Percentiles rank a stretch among this genome's conserved stretches.
These are phyloP conservation scores for Citrullus mucosospermus DNA, from an alignment of 306 rosid genomes.

Conservation along the genomic window DNA sequence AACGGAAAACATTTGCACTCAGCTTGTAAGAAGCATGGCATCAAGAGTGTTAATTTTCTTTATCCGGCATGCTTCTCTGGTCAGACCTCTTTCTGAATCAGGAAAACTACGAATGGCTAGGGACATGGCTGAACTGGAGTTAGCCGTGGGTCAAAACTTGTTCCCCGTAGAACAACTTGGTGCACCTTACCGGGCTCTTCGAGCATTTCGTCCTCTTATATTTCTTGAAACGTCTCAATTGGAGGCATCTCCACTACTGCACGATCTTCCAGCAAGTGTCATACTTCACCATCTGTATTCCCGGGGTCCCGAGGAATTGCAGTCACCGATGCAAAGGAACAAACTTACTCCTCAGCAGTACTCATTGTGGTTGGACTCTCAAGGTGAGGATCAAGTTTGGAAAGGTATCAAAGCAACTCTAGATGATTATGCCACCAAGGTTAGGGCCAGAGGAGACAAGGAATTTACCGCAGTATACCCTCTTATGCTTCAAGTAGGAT, in stretches of 20 bases:
- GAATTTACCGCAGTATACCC: slow-evolving; percentile 93
- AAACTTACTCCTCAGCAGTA: slow-evolving; percentile 72
- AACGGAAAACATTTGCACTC: slow-evolving; percentile 75
- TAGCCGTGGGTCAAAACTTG: slow-evolving; percentile 87
- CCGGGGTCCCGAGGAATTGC: slow-evolving; percentile 81
- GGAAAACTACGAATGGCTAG: slow-evolving; percentile 98
- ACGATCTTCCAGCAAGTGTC: slow-evolving; percentile 81
- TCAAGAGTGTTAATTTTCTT: slow-evolving; percentile 85
- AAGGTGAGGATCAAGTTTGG: slow-evolving; percentile 96
- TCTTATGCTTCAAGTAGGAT: slow-evolving; percentile 84
- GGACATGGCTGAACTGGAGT: slow-evolving; percentile 97
- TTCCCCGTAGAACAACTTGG: slow-evolving; percentile 97
- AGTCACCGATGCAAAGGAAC: slow-evolving; percentile 89
- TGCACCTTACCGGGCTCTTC: slow-evolving; percentile 83
- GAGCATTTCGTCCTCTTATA: slow-evolving; percentile 93
- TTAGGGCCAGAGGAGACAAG: slow-evolving; percentile 85
- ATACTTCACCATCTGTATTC: slow-evolving; percentile 89
- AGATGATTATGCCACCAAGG: slow-evolving; percentile 75
- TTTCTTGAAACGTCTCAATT: slow-evolving; percentile 94
- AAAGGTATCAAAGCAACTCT: slow-evolving; percentile 87
- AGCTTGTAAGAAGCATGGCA: slow-evolving; percentile 93
- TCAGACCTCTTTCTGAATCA: slow-evolving; percentile 96
- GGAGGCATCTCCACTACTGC: slow-evolving; percentile 80
- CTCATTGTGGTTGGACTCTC: slow-evolving; percentile 96
- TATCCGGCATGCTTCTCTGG: slow-evolving; percentile 93